Base-by-base conservation (phyloP, 495 filamentous ascomycete species). In the Penicillium pulvis region DNA sequence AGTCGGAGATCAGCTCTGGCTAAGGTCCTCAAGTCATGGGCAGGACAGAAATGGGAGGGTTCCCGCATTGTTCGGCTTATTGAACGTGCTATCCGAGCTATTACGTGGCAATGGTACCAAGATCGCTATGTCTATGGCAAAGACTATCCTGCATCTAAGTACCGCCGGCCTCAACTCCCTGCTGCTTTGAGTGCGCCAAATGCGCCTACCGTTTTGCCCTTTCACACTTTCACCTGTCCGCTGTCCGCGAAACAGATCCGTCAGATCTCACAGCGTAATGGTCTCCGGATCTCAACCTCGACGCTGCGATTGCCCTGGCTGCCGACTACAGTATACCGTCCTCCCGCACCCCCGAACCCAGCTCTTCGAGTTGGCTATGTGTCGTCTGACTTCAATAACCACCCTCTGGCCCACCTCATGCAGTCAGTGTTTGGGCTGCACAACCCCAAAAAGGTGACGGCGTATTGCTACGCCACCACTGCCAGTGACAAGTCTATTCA, bases 361-460 rank as follows among this genome's bases (percentile, higher is more conserved):
- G 84, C 88, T 58, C 85, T 99, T 39, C 90, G 90, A 61, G 87
- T 99, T 53, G 94, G 94, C 46, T 99, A 99, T 68, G 87, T 99
- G 30, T 98, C 94, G 2, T 97, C 93, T 0, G 94, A 99, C 71
- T 99, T 99, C 75, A 99, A 99, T 68, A 99, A 99, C 69, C 94
- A 99, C 67, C 94, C 94, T 33, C 80, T 99, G 42, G 94, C 95
- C 6, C 92, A 97, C 75, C 72, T 97, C 61, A 99, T 99, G 94
- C 94, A 99, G 72, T 98, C 94, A 5, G 94, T 98, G 6, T 99
- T 99, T 76, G 94, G 94, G 2, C 75, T 98, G 53, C 94, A 99
- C 73, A 74, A 96, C 62, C 79, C 81, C 0, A 72, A 70, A 30
- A 83, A 84, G 19, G 90, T 89, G 11, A 89, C 87, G 69, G 93